These are phyloP conservation scores for Saccharomycodes ludwigii DNA, from an alignment of 805 yeast genomes.

Conservation along the genomic window DNA sequence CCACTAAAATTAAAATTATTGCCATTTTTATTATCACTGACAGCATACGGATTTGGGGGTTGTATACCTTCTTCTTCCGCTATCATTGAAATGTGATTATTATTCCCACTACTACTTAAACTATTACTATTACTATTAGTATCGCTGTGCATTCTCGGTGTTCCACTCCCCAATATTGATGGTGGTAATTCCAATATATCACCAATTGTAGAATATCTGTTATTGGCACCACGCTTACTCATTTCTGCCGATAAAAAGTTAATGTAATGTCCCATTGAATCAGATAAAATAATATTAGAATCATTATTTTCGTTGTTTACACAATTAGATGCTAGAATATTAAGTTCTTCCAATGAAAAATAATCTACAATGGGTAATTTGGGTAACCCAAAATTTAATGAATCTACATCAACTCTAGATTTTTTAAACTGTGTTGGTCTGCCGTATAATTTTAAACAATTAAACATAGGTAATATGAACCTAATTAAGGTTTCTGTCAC, in stretches of 20 bases:
- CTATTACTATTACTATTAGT: too few relatives aligned
- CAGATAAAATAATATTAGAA: conserved; percentile 9
- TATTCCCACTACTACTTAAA: too few relatives aligned
- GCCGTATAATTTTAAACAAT: conserved; percentile 59
- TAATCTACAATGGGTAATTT: conserved; percentile 55
- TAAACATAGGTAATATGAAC: conserved; percentile 51
- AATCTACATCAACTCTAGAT: conserved; percentile 36
- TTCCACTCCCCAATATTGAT: too few relatives aligned
- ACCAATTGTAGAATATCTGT: too few relatives aligned
- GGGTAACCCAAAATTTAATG: conserved; percentile 61
- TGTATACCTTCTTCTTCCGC: too few relatives aligned
- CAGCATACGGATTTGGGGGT: too few relatives aligned
- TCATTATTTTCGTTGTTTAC: conserved; percentile 3
- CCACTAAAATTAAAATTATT: too few relatives aligned
- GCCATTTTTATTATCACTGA: too few relatives aligned
- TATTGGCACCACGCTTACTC: too few relatives aligned
- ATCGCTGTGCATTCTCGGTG: too few relatives aligned
- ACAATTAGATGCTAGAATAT: conserved; percentile 5
- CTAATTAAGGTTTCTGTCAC: conserved; percentile 60
- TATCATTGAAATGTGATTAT: too few relatives aligned
- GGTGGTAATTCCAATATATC: too few relatives aligned
- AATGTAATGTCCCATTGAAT: conserved; percentile 11
- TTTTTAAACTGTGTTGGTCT: conserved; percentile 50
- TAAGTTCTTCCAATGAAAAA: conserved; percentile 20
- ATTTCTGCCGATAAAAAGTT: conserved; percentile 7